Percentiles rank a stretch among this genome's conserved stretches.
Evolutionary conservation across 2,329 filamentous ascomycete genomes (phyloP).

Genomic region (Metarhizium brunneum): DNA sequence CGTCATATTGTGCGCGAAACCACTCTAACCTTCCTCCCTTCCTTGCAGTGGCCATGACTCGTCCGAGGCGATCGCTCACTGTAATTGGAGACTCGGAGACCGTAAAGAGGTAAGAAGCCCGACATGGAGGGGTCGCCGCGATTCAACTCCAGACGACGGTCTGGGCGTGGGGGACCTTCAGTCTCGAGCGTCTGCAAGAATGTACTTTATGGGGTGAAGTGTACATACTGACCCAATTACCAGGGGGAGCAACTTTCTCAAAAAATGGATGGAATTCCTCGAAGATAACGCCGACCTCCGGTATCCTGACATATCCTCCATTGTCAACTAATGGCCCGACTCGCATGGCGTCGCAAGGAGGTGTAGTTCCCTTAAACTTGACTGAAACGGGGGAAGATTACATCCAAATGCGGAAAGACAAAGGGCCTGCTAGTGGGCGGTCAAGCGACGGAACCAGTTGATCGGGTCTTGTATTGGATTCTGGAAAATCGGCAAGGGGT

Average conservation of each 20-base stretch:
- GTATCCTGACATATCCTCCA: constrained; percentile 61
- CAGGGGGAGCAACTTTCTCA: constrained; percentile 78
- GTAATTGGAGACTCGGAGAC: constrained; percentile 93
- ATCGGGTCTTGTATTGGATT: neutral
- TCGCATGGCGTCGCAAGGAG: neutral
- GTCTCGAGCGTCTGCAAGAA: neutral
- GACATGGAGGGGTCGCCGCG: neutral
- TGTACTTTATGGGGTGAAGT: neutral
- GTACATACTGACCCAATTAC: neutral
- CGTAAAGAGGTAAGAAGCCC: constrained; percentile 64
- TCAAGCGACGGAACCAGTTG: neutral
- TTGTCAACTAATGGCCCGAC: constrained; percentile 12
- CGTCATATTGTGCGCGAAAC: neutral
- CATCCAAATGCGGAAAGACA: neutral
- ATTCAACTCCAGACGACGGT: neutral
- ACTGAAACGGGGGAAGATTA: neutral
- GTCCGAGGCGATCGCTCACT: constrained; percentile 81
- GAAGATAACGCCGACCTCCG: constrained; percentile 85
- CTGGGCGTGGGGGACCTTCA: neutral
- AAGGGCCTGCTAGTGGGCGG: neutral
- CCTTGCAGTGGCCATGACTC: constrained; percentile 85
- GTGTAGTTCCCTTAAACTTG: neutral
- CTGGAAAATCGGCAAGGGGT: neutral
- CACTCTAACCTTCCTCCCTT: neutral
- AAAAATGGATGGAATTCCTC: constrained; percentile 82